phyloP scores from a whole-genome alignment of 306 rosid genomes.

The Quercus rubra region DNA sequence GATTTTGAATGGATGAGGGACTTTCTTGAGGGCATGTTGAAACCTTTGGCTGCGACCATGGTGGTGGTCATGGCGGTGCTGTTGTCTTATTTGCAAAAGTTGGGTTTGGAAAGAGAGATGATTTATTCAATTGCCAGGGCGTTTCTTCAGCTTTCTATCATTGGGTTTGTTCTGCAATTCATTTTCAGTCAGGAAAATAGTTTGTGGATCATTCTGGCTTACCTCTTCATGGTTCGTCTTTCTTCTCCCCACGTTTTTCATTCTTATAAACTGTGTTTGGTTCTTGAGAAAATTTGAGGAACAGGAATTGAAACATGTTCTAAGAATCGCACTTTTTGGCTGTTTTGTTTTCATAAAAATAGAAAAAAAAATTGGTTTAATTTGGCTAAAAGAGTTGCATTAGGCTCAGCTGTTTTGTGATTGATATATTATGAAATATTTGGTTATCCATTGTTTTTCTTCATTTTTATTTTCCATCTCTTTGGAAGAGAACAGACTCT shows the following conservation, averaged over 20 bases:
- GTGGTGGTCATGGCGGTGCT: slow-evolving; percentile 65
- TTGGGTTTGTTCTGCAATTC: slow-evolving; percentile 89
- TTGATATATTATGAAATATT: no score
- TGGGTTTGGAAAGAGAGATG: slow-evolving; percentile 75
- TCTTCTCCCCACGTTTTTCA: background rate
- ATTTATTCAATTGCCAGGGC: slow-evolving; percentile 65
- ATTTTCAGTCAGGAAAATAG: slow-evolving; percentile 62
- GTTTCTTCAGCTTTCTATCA: slow-evolving; percentile 78
- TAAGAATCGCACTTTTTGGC: no score
- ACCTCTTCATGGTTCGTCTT: slow-evolving; percentile 75
- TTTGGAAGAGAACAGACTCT: no score
- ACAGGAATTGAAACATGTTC: no score
- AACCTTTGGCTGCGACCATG: slow-evolving; percentile 63
- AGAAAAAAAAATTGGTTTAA: no score
- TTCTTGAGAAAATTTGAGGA: slow-evolving; percentile 1
- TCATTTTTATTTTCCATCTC: no score
- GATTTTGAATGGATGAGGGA: slow-evolving; percentile 56
- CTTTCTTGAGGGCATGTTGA: slow-evolving; percentile 71
- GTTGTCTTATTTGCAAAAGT: slow-evolving; percentile 60
- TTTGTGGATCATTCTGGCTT: slow-evolving; percentile 80
- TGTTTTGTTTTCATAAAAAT: no score
- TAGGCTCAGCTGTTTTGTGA: no score
- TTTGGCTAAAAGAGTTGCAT: no score
- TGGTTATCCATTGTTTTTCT: no score
- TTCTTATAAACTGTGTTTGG: background rate